Evolutionary conservation across 164 flowering plant species (phyloP).

Genomic region (Liriodendron chinense): DNA sequence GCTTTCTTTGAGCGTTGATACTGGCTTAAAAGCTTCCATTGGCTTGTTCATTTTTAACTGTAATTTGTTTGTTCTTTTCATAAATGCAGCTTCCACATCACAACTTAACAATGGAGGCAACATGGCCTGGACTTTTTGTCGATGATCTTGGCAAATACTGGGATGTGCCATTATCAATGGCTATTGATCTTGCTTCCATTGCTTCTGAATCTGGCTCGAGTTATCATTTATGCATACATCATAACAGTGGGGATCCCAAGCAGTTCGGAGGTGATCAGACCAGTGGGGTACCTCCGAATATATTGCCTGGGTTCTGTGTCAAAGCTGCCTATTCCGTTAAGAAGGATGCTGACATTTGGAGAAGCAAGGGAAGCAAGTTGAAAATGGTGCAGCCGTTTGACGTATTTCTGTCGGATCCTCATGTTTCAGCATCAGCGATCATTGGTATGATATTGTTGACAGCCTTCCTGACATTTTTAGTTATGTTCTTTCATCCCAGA

Average conservation of each 20-base stretch:
- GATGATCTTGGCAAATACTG: constrained; percentile 66
- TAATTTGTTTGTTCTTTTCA: constrained; percentile 4
- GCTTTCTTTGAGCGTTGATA: no score
- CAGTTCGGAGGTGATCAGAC: constrained; percentile 33
- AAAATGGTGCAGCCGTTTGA: constrained; percentile 81
- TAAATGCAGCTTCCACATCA: constrained; percentile 70
- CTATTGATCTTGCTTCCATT: constrained; percentile 68
- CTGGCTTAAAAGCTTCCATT: no score
- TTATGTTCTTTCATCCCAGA: neutral
- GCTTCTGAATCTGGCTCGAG: constrained; percentile 62
- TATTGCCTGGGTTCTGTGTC: constrained; percentile 58
- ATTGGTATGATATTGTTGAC: constrained; percentile 48
- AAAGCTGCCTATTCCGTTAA: constrained; percentile 60
- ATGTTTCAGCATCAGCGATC: constrained; percentile 58
- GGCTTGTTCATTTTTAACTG: constrained; percentile 6
- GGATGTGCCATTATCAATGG: constrained; percentile 76
- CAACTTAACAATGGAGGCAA: constrained; percentile 63
- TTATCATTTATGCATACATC: constrained; percentile 59
- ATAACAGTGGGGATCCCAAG: constrained; percentile 49
- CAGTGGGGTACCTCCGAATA: constrained; percentile 34
- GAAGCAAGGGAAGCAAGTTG: constrained; percentile 57
- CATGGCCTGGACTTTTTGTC: constrained; percentile 71
- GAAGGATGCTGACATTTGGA: constrained; percentile 69
- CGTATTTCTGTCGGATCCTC: constrained; percentile 70
- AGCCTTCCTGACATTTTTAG: neutral